These are phyloP conservation scores for Claviceps maximensis DNA, from an alignment of 2,329 filamentous ascomycete species.

Conservation along the genomic window DNA sequence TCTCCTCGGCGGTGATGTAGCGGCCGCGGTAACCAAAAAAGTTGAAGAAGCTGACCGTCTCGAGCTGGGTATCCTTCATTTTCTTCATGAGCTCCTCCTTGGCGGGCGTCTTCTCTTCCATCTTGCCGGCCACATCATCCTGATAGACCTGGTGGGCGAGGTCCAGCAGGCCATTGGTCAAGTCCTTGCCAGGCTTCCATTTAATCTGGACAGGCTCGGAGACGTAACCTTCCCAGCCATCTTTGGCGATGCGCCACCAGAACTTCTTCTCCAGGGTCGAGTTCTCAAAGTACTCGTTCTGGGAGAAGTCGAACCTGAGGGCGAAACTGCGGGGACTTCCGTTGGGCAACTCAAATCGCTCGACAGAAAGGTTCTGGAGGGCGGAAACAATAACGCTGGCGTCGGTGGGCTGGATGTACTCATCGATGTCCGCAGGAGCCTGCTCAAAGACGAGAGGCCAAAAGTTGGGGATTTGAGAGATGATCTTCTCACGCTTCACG, in stretches of 20 bases:
- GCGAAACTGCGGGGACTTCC: constrained; percentile 72
- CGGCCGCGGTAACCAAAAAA: constrained; percentile 73
- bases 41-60: constrained; percentile 68
- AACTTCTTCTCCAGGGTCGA: constrained; percentile 79
- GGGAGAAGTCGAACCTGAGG: constrained; percentile 64
- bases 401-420: constrained; percentile 75
- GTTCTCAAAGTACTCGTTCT: constrained; percentile 75
- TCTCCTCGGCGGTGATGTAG: constrained; percentile 61
- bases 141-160: constrained; percentile 58
- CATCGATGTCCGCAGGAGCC: constrained; percentile 72
- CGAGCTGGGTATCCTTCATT: constrained; percentile 47
- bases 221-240: constrained; percentile 64
- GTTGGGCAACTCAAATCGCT: constrained; percentile 63
- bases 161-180: constrained; percentile 68
- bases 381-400: constrained; percentile 55
- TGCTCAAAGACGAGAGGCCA: constrained; percentile 91
- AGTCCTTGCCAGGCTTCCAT: constrained; percentile 71
- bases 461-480: constrained; percentile 70
- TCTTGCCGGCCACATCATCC: constrained; percentile 34
- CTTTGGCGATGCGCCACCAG: constrained; percentile 60
- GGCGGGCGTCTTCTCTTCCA: constrained; percentile 28
- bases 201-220: constrained; percentile 79
- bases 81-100: constrained; percentile 39
- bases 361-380: constrained; percentile 57
- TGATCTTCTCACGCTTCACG: constrained; percentile 56